Evolutionary conservation across 2,329 filamentous ascomycete species (phyloP), one percentile per base, ranked within the genome.

Genomic region (Atkinsonella texensis): DNA sequence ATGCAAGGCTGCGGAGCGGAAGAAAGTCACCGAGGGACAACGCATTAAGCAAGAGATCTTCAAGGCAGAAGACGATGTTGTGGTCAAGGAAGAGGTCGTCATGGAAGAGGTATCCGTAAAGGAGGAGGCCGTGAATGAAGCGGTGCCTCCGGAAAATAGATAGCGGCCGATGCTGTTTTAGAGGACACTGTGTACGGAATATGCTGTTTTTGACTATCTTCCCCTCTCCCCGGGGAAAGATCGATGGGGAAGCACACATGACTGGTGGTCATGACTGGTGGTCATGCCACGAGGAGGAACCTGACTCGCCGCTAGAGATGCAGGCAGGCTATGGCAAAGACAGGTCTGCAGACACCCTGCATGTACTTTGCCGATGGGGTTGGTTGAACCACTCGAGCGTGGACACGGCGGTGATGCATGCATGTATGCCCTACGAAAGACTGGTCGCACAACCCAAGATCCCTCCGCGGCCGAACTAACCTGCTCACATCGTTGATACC

Each of bases 1-100:
- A 53, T 98, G 93, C 69, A 81, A 76, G 63, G 79, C 80, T 11
- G 85, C 86, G 31, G 79, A 89, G 55, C 71, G 75, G 62, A 80
- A 75, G 49, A 83, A 85, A 68, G 78, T 84, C 5, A 64, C 68
- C 8, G 74, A 77, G 53, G 79, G 77, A 23, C 74, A 74, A 56
- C 82, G 73, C 65, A 59, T 66, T 35, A 64, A 62, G 50, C 58
- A 62, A 42, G 63, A 68, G 39, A 17, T 7, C n/a, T 20, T 56
- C 6, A 53, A 63, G 54, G 51, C 62, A 4, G 59, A 66, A 51
- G 57, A 59, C 13, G 56, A 56, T 28, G 56, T 52, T n/a, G 50
- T 57, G 20, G 56, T 61, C 53, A 62, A 63, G 48, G 53, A 53
- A 44, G 54, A 59, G 50, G 57, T 61, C 46, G 57, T 58, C 44